phyloP scores from a whole-genome alignment of 2,329 filamentous ascomycete species.

The Ceratocystis harringtonii region DNA sequence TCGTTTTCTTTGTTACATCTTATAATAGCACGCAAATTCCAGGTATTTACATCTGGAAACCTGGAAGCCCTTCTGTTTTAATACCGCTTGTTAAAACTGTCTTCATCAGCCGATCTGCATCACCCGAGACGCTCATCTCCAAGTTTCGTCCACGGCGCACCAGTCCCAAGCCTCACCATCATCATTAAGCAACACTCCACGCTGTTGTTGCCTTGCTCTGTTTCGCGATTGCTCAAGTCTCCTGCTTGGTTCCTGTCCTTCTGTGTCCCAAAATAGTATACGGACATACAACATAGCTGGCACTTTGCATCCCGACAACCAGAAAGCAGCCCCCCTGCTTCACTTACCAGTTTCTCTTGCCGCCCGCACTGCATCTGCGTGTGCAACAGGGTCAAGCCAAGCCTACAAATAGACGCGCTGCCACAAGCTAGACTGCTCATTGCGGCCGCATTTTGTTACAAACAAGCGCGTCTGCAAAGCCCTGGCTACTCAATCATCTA shows the following conservation, averaged over 20 bases:
- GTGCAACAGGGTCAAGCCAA: neutral
- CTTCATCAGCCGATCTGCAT: neutral
- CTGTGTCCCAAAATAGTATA: neutral
- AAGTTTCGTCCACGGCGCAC: neutral
- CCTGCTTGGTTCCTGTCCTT: neutral
- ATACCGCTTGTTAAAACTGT: neutral
- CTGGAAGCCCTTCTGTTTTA: neutral
- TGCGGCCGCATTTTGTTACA: neutral
- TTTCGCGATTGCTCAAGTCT: neutral
- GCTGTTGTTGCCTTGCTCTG: neutral
- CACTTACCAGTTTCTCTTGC: neutral
- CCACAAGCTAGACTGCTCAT: neutral
- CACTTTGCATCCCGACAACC: neutral
- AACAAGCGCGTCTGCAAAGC: neutral
- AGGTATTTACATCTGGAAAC: no score
- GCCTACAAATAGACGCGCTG: neutral
- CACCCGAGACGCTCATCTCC: neutral
- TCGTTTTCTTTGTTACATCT: neutral
- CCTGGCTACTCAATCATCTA: neutral
- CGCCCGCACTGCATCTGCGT: neutral
- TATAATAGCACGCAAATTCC: no score
- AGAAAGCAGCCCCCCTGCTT: neutral
- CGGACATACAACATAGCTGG: neutral
- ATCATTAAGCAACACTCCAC: neutral
- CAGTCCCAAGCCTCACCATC: neutral